Percentiles rank a stretch among this genome's conserved stretches.
Evolutionary conservation across 345 rosid genomes (phyloP).

Genomic region (Eucalyptus dawsonii): DNA sequence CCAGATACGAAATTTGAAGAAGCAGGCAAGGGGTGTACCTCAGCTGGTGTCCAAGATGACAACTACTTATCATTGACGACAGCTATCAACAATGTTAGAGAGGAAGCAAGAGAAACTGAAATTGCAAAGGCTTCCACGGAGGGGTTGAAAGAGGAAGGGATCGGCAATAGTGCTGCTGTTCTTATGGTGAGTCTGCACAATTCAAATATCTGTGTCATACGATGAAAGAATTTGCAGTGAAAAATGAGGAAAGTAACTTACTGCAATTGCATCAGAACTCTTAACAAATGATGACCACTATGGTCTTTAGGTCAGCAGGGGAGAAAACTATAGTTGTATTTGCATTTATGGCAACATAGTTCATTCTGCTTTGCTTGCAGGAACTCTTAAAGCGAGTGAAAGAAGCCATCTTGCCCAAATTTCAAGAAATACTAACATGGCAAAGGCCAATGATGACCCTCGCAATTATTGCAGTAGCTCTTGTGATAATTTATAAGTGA

Average conservation of each 20-base stretch:
- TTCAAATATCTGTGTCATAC: neutral
- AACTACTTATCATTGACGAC: conserved; percentile 23
- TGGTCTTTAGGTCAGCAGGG: neutral
- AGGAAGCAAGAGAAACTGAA: conserved; percentile 43
- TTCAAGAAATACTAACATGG: conserved; percentile 46
- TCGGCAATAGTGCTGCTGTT: conserved; percentile 42
- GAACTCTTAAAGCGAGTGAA: conserved; percentile 59
- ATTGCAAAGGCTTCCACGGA: conserved; percentile 58
- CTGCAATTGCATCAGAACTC: neutral
- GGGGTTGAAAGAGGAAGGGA: conserved; percentile 67
- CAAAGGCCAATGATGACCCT: conserved; percentile 41
- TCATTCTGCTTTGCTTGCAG: conserved; percentile 15
- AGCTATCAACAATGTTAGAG: conserved; percentile 43
- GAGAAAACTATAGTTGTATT: neutral
- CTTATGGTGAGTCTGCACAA: conserved; percentile 31
- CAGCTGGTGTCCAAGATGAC: conserved; percentile 5
- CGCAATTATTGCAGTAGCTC: conserved; percentile 1
- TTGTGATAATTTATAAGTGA: conserved; percentile 46
- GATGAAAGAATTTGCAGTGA: neutral
- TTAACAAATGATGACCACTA: neutral
- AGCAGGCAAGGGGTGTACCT: conserved; percentile 5
- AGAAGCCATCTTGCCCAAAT: conserved; percentile 14
- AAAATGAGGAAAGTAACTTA: neutral
- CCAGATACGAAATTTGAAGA: conserved; percentile 15
- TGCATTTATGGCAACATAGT: neutral